Percentiles rank a stretch among this genome's conserved stretches.
Evolutionary conservation across 2,329 filamentous ascomycete genomes (phyloP).

Genomic region (Neocucurbitaria cava): DNA sequence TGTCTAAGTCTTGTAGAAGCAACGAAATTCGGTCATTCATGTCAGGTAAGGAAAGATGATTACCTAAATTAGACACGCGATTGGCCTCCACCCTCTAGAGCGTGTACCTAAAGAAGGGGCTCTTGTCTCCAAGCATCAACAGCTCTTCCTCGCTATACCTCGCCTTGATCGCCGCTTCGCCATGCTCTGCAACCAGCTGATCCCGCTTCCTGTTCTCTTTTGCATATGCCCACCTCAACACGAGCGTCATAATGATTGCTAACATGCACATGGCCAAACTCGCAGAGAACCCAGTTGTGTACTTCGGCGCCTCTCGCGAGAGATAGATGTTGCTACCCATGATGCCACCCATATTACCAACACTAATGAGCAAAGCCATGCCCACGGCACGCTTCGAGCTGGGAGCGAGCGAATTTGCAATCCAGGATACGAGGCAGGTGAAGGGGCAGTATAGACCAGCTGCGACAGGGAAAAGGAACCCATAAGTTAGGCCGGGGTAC

Average conservation of each 20-base stretch:
- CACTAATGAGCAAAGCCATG: conserved; percentile 56
- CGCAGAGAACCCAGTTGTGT: conserved; percentile 59
- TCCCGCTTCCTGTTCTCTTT: conserved; percentile 46
- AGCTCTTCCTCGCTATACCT: conserved; percentile 50
- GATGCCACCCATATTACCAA: conserved; percentile 57
- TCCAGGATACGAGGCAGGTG: conserved; percentile 46
- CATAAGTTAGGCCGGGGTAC: conserved; percentile 56
- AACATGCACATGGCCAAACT: conserved; percentile 55
- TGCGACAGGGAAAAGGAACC: conserved; percentile 50
- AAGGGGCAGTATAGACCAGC: conserved; percentile 47
- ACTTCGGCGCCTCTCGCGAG: conserved; percentile 56
- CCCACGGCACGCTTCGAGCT: conserved; percentile 53
- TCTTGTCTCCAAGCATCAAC: conserved; percentile 51
- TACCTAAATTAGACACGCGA: no score
- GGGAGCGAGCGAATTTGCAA: conserved; percentile 44
- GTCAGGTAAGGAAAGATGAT: no score
- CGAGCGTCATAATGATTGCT: conserved; percentile 55
- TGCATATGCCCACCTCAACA: conserved; percentile 50
- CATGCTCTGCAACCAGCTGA: conserved; percentile 31
- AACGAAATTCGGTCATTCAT: no score
- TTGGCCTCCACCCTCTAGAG: conserved; percentile 14
- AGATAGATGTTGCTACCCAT: conserved; percentile 60
- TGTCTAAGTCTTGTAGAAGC: no score
- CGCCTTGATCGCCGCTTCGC: conserved; percentile 44
- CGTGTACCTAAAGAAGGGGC: conserved; percentile 52